phyloP scores from a whole-genome alignment of 352 stramenopile species.

The Phytophthora crassamura region DNA sequence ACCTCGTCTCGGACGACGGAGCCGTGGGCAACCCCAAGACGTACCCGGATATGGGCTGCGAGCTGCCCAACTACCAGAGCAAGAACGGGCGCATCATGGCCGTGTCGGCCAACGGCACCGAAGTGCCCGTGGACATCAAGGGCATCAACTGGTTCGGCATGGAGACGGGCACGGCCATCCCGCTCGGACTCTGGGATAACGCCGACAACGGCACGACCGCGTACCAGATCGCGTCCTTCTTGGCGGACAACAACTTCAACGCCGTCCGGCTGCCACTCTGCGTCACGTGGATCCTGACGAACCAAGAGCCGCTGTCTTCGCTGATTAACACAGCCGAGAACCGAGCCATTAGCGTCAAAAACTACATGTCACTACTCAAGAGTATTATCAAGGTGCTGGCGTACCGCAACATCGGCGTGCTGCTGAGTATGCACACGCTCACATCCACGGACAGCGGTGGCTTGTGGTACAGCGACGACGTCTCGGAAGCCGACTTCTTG shows the following conservation, averaged over 20 bases:
- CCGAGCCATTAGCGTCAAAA: slow-evolving; percentile 61
- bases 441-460: slow-evolving; percentile 45
- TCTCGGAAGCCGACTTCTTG: slow-evolving; percentile 52
- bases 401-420: slow-evolving; percentile 64
- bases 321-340: slow-evolving; percentile 67
- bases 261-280: slow-evolving; percentile 75
- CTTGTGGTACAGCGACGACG: slow-evolving; percentile 54
- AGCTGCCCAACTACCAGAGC: too few relatives aligned
- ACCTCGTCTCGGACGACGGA: slow-evolving; percentile 72
- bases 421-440: slow-evolving; percentile 72
- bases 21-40: slow-evolving; percentile 74
- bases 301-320: slow-evolving; percentile 51
- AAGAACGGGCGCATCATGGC: slow-evolving; percentile 71
- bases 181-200: slow-evolving; percentile 78
- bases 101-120: slow-evolving; percentile 58
- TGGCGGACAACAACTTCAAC: slow-evolving; percentile 82
- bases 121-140: slow-evolving; percentile 70
- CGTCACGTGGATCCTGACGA: slow-evolving; percentile 61
- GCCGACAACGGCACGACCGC: slow-evolving; percentile 71
- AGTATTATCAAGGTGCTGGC: slow-evolving; percentile 59
- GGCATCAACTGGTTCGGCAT: slow-evolving; percentile 85
- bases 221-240: slow-evolving; percentile 78
- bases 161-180: slow-evolving; percentile 70
- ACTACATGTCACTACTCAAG: slow-evolving; percentile 58
- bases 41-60: slow-evolving; percentile 71